A percentile compares a stretch with the other conserved stretches of the same genome.
phyloP scores from a whole-genome alignment of 2,329 filamentous ascomycete species.

The Akanthomyces uredinophilus region DNA sequence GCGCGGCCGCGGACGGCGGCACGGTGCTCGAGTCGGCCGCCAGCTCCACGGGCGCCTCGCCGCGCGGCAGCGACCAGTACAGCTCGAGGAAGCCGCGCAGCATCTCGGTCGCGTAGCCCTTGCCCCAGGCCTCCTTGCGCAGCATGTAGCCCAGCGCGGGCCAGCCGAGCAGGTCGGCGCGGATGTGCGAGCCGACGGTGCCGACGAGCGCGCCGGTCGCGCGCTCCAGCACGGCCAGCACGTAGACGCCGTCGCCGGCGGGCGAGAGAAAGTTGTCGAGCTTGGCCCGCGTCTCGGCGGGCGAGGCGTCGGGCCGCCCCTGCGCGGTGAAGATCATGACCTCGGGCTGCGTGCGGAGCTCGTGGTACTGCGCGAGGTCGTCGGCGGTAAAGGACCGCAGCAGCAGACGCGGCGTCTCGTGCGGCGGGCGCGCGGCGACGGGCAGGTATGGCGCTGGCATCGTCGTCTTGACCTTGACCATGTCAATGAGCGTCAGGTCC shows the following conservation, averaged over 20 bases:
- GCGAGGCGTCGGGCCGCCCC: slow-evolving; percentile 38
- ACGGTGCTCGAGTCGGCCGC: slow-evolving; percentile 25
- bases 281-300: slow-evolving; percentile 37
- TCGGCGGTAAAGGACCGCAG: slow-evolving; percentile 45
- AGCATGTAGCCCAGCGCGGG: slow-evolving; percentile 57
- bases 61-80: slow-evolving; percentile 47
- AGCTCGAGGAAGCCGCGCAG: slow-evolving; percentile 39
- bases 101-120: slow-evolving; percentile 54
- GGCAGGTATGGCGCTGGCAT: slow-evolving; percentile 39
- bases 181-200: slow-evolving; percentile 38
- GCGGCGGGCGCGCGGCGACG: slow-evolving; percentile 31
- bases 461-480: slow-evolving; percentile 42
- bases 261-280: slow-evolving; percentile 42
- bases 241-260: slow-evolving; percentile 47
- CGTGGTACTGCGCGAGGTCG: slow-evolving; percentile 47
- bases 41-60: slow-evolving; percentile 39
- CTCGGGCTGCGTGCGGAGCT: slow-evolving; percentile 52
- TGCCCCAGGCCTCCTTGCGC: slow-evolving; percentile 47
- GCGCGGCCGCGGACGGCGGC: not conserved
- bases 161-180: slow-evolving; percentile 41
- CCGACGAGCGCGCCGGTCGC: slow-evolving; percentile 49
- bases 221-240: slow-evolving; percentile 47
- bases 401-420: slow-evolving; percentile 49
- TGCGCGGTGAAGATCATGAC: slow-evolving; percentile 56
- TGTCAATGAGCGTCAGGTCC: not conserved